phyloP scores from a whole-genome alignment of 2,329 filamentous ascomycete genomes.

The Gnomoniopsis smithogilvyi region DNA sequence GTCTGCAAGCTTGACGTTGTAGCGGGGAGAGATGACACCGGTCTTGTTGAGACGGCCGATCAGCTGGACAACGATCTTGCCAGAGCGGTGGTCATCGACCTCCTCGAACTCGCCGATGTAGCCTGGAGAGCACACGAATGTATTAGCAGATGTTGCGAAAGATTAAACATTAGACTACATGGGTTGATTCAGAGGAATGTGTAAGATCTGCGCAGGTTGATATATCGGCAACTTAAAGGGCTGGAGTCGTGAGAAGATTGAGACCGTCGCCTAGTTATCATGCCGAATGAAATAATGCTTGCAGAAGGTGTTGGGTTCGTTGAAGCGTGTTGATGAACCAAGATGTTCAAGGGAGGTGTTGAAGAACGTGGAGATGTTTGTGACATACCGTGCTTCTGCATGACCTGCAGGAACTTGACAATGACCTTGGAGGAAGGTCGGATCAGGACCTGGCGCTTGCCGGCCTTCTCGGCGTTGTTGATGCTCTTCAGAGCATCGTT shows the following conservation, averaged over 20 bases:
- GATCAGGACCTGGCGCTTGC: slow-evolving; percentile 99
- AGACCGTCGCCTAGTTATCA: slow-evolving; percentile 99
- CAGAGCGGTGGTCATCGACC: slow-evolving; percentile 98
- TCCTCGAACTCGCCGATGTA: slow-evolving; percentile 99
- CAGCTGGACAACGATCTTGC: slow-evolving; percentile 99
- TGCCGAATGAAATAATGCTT: slow-evolving; percentile 64
- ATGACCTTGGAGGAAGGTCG: slow-evolving; percentile 99
- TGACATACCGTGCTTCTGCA: slow-evolving; percentile 98
- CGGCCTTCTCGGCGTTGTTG: slow-evolving; percentile 99
- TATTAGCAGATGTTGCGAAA: slow-evolving; percentile 79
- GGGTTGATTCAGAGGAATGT: slow-evolving; percentile 74
- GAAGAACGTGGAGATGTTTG: slow-evolving; percentile 1
- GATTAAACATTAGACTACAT: slow-evolving; percentile 93
- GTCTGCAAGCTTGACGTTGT: slow-evolving; percentile 97
- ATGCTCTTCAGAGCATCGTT: slow-evolving; percentile 99
- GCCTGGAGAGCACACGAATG: slow-evolving; percentile 51
- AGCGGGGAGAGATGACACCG: slow-evolving; percentile 97
- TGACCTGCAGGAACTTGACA: slow-evolving; percentile 97
- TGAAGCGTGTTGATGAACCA: neutral
- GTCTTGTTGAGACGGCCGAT: slow-evolving; percentile 99
- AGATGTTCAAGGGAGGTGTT: no score
- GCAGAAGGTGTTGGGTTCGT: slow-evolving; percentile 7
- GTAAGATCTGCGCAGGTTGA: slow-evolving; percentile 88
- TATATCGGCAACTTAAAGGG: slow-evolving; percentile 99
- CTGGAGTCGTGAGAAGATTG: slow-evolving; percentile 78